phyloP scores from a whole-genome alignment of 2,329 filamentous ascomycete genomes.

The Epichloe festucae region DNA sequence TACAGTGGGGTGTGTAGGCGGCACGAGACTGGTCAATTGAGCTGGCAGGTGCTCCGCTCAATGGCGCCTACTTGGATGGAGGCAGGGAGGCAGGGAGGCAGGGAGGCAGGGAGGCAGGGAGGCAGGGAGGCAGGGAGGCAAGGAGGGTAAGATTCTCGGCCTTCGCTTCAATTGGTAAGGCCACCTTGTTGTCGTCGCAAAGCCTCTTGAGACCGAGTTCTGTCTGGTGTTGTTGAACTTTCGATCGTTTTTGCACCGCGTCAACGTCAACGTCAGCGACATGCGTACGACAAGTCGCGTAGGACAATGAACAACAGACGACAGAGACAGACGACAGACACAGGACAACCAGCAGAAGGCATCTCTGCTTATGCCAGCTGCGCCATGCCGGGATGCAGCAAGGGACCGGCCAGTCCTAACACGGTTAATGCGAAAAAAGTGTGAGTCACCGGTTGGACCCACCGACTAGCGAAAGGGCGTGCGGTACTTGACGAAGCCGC shows the following conservation, averaged over 20 bases:
- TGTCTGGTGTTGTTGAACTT: neutral
- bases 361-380: neutral
- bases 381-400: neutral
- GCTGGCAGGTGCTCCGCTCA: neutral
- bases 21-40: neutral
- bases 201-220: neutral
- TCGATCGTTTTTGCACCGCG: neutral
- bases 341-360: neutral
- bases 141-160: slow-evolving; percentile 1
- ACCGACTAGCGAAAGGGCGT: slow-evolving; percentile 14
- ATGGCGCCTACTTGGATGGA: neutral
- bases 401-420: slow-evolving; percentile 16
- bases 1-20: no score
- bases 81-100: no score
- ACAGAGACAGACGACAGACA: no score
- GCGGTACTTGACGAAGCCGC: slow-evolving; percentile 5
- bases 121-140: neutral
- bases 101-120: neutral
- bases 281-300: no score
- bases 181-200: neutral
- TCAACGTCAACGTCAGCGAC: neutral
- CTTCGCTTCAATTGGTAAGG: neutral
- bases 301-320: neutral
- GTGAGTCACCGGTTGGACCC: slow-evolving; percentile 23
- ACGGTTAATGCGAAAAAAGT: slow-evolving; percentile 17